A percentile compares a stretch with the other conserved stretches of the same genome.
phyloP scores from a whole-genome alignment of 2,329 filamentous ascomycete species.

The Lasiodiplodia gonubiensis region DNA sequence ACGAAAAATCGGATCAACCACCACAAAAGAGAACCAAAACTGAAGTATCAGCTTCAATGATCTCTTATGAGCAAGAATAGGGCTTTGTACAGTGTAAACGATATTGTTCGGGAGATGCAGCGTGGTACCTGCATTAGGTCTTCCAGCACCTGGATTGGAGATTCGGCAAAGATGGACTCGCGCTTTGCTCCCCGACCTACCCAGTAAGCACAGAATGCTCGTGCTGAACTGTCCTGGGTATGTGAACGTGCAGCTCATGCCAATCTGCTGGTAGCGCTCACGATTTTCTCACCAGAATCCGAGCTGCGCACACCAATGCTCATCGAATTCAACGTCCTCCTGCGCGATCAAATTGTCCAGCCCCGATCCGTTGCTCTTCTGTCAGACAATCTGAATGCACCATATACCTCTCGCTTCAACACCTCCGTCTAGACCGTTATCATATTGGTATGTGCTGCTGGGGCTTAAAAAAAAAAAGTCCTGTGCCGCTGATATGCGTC shows the following conservation, averaged over 20 bases:
- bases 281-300: not conserved
- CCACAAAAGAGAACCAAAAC: conserved; percentile 15
- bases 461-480: not conserved
- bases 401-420: not conserved
- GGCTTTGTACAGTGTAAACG: not conserved
- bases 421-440: no score
- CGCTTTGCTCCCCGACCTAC: not conserved
- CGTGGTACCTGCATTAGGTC: not conserved
- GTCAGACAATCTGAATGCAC: not conserved
- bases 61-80: not conserved
- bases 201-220: not conserved
- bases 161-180: not conserved
- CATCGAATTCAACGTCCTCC: conserved; percentile 2
- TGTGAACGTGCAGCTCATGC: not conserved
- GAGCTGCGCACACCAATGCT: not conserved
- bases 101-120: not conserved
- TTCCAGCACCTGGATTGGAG: not conserved
- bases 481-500: conserved; percentile 10
- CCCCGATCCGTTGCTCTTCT: not conserved
- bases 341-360: no score
- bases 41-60: not conserved
- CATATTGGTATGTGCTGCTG: not conserved
- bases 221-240: not conserved
- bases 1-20: not conserved
- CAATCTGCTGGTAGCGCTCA: not conserved